Percentiles rank a stretch among this genome's conserved stretches.
Evolutionary conservation across 2,329 filamentous ascomycete genomes (phyloP).

Genomic region (Talaromyces islandicus): DNA sequence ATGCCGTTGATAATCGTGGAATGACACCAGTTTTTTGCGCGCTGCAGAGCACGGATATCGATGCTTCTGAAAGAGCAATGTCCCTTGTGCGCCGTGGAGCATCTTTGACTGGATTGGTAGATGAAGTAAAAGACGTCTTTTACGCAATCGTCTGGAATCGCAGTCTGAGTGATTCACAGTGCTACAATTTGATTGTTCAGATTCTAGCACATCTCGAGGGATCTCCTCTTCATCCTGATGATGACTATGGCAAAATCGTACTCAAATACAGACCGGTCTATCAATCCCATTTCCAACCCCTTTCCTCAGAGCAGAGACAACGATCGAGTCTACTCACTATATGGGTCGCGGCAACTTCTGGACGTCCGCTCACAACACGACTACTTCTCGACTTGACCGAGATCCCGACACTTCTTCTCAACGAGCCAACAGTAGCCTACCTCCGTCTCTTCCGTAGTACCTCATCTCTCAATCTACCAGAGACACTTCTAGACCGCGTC

Average conservation of each 20-base stretch:
- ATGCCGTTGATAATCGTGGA: constrained; percentile 14
- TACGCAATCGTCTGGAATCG: constrained; percentile 17
- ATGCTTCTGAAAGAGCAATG: constrained; percentile 14
- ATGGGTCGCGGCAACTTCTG: neutral
- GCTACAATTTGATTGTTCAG: constrained; percentile 16
- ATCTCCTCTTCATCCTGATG: neutral
- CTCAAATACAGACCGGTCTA: neutral
- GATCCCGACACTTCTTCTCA: neutral
- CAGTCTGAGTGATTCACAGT: constrained; percentile 15
- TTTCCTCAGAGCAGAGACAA: neutral
- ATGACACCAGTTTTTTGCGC: constrained; percentile 18
- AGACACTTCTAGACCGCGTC: neutral
- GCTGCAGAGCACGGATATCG: constrained; percentile 13
- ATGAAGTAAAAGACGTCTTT: constrained; percentile 17
- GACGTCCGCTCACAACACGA: neutral
- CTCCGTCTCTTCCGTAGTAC: neutral
- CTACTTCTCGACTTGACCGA: neutral
- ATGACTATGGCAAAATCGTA: neutral
- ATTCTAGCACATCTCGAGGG: constrained; percentile 13
- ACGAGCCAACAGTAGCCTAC: neutral
- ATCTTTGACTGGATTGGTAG: constrained; percentile 6
- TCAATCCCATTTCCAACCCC: neutral
- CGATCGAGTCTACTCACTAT: neutral
- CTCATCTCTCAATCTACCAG: neutral
- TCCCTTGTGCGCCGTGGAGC: constrained; percentile 19